Evolutionary conservation across 2,329 filamentous ascomycete species (phyloP).

Genomic region (Drechslerella stenobrocha): DNA sequence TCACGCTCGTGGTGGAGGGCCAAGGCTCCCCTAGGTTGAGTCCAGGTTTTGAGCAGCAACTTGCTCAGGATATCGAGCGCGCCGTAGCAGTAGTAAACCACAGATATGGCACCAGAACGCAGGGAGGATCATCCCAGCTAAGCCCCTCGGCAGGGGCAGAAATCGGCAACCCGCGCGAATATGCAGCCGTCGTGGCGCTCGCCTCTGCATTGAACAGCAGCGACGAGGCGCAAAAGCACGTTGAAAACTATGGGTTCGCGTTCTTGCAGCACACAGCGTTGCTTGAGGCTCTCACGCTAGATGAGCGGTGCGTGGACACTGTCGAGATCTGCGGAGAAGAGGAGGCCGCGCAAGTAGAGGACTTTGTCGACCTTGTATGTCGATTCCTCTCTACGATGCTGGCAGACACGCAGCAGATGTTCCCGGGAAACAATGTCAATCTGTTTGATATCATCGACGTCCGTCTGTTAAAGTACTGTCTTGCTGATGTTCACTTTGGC

Average conservation of each 20-base stretch:
- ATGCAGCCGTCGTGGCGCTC: slow-evolving; percentile 9
- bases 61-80: slow-evolving; percentile 1
- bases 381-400: slow-evolving; percentile 16
- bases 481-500: slow-evolving; percentile 10
- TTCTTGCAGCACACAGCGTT: slow-evolving; percentile 16
- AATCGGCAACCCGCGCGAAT: slow-evolving; percentile 17
- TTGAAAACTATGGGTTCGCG: slow-evolving; percentile 13
- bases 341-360: neutral
- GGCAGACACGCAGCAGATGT: slow-evolving; percentile 2
- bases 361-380: slow-evolving; percentile 19
- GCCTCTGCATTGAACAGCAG: slow-evolving; percentile 2
- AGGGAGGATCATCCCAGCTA: neutral
- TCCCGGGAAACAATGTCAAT: slow-evolving; percentile 6
- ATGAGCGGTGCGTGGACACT: slow-evolving; percentile 13
- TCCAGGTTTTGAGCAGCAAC: slow-evolving; percentile 12
- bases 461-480: slow-evolving; percentile 35
- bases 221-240: neutral
- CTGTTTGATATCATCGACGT: slow-evolving; percentile 26
- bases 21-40: slow-evolving; percentile 24
- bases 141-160: neutral
- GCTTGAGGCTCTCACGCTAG: slow-evolving; percentile 3
- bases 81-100: slow-evolving; percentile 3
- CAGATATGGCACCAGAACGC: neutral
- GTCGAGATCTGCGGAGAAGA: slow-evolving; percentile 11
- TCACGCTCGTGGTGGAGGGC: slow-evolving; percentile 57